Conservation (phyloP, 148 eudicot genomes). For the Vaccinium macrocarpon region DNA sequence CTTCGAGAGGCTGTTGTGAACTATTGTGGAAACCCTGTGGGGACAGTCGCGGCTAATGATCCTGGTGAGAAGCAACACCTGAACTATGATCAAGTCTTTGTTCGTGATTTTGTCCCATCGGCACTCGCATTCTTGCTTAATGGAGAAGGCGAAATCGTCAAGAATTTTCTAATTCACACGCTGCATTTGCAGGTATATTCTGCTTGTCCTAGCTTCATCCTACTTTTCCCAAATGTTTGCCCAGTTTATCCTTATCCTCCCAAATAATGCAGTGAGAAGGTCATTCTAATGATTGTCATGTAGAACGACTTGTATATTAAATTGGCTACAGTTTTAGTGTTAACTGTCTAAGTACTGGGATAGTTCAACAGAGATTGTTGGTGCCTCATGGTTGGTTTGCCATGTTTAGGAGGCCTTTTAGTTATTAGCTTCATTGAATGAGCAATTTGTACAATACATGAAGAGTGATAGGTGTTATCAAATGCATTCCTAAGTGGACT, state of each 20-base stretch:
- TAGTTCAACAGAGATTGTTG: neutral
- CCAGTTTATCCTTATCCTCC: neutral
- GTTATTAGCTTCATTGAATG: neutral
- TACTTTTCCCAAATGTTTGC: neutral
- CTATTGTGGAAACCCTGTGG: slow-evolving; percentile 80
- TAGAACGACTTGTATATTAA: neutral
- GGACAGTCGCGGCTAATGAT: slow-evolving; percentile 84
- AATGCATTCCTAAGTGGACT: neutral
- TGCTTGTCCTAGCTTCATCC: neutral
- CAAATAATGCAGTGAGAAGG: neutral
- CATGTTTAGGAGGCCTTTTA: neutral
- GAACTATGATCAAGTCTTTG: slow-evolving; percentile 84
- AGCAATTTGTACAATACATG: neutral
- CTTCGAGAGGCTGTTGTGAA: slow-evolving; percentile 60
- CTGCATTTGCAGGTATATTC: slow-evolving; percentile 80
- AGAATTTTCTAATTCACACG: slow-evolving; percentile 82
- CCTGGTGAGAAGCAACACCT: slow-evolving; percentile 50
- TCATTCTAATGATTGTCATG: neutral
- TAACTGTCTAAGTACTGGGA: neutral
- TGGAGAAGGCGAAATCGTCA: slow-evolving; percentile 82
- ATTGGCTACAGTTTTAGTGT: neutral
- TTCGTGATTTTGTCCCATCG: slow-evolving; percentile 86
- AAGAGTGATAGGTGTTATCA: neutral
- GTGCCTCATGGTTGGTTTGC: neutral
- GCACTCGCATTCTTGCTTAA: slow-evolving; percentile 89